Base-by-base conservation (phyloP, 768 basidiomycete genomes). In the Pisolithus orientalis region DNA sequence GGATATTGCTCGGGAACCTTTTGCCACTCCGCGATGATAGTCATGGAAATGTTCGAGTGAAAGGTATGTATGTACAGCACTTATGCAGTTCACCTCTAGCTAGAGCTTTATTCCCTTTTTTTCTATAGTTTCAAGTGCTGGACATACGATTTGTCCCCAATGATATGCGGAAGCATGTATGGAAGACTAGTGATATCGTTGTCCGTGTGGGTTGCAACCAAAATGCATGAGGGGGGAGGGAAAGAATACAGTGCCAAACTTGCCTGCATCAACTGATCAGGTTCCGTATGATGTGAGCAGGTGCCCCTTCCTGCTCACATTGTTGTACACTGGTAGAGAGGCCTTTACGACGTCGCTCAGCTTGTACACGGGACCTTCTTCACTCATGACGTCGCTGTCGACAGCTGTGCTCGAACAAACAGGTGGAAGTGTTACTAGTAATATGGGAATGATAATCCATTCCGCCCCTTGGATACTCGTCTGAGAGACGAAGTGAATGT, bases 111-210 rank as follows among this genome's bases (percentile, higher is more conserved):
- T 21, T 21, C 21, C 21, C 21, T 21, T 21, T 21, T 21, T 21
- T 21, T 21, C 21, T 21, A 21, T 21, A 21, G 21, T 21, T 21
- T 21, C 21, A 21, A 21, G 21, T 21, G 21, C 21, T 21, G 21
- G 21, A 21, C 21, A 21, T 21, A 21, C 2, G 21, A 21, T 21
- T 21, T 21, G 21, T 21, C 21, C 21, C 21, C 21, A 21, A 21
- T 21, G 21, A 21, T 21, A 21, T 21, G 21, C 21, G 21, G 21
- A 21, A 21, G 21, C 21, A 21, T 21, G 21, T 21, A 21, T 21
- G 96, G 96, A 37, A 97, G 91, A 43, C 96, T 96, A 32, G 96
- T 93, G 53, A 98, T 94, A 64, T 98, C 94, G 64, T 99, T 99
- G 65, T 99, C 96, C 95, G 98, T 99, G 66, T 98, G 98, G 0